Evolutionary conservation across 495 filamentous ascomycete genomes (phyloP).

Genomic region (Rostrohypoxylon terebratum): DNA sequence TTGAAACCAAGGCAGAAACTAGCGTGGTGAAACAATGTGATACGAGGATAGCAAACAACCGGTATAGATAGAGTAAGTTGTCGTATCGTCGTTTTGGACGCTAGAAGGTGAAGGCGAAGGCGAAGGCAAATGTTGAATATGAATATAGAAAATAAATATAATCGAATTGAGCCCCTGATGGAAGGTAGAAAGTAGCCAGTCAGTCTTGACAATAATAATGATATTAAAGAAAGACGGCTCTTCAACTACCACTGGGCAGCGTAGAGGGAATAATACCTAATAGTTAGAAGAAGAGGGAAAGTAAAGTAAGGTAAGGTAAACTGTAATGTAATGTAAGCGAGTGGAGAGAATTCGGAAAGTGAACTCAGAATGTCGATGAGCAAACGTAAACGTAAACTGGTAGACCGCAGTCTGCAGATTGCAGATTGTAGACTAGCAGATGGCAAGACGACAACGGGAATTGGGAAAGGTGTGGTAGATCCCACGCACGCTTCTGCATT

Average conservation of each 20-base stretch:
- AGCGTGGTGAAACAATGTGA: slow-evolving; percentile 19
- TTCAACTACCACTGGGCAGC: slow-evolving; percentile 20
- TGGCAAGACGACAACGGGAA: slow-evolving; percentile 1
- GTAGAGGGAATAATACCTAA: slow-evolving; percentile 21
- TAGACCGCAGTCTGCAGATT: background rate
- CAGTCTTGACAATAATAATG: slow-evolving; percentile 10
- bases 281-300: slow-evolving; percentile 17
- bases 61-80: slow-evolving; percentile 3
- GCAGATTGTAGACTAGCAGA: background rate
- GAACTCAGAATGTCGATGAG: slow-evolving; percentile 37
- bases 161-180: slow-evolving; percentile 15
- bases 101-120: background rate
- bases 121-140: background rate
- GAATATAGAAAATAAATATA: slow-evolving; percentile 6
- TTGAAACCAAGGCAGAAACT: slow-evolving; percentile 28
- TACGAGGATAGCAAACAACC: slow-evolving; percentile 23
- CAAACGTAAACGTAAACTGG: slow-evolving; percentile 24
- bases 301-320: background rate
- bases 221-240: slow-evolving; percentile 20
- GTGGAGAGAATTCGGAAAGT: slow-evolving; percentile 25
- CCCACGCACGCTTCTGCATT: slow-evolving; percentile 29
- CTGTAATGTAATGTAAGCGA: slow-evolving; percentile 18
- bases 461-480: slow-evolving; percentile 31
- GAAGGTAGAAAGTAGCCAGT: slow-evolving; percentile 4
- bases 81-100: background rate